Evolutionary conservation across 2,329 filamentous ascomycete species (phyloP), one percentile per base, ranked within the genome.

Genomic region (Colletotrichum sp.): DNA sequence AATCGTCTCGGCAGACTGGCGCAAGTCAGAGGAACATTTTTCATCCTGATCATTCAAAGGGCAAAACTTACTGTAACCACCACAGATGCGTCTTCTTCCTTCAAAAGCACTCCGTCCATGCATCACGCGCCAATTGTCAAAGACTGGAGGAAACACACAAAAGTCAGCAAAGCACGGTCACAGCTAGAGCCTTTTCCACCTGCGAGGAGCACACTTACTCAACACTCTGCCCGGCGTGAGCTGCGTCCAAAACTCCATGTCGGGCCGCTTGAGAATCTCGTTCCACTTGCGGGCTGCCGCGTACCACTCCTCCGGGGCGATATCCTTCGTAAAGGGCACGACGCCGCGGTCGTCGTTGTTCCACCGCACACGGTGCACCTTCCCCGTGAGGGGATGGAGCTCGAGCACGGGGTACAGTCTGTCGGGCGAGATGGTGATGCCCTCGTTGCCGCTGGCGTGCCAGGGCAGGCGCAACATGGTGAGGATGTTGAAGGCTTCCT

Each of bases 101-200:
- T 93, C 94, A 81, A 99, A 99, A 0, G 91, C 91, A 68, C 93
- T 93, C 80, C 97, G 89, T 2, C 96, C 97, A 84, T 99, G 97
- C 79, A 99, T 86, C 39, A 98, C 94, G 75, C 97, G 91, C 96
- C 96, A 98, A 82, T 99, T 99, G 83, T 99, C 95, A 84, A 99
- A 98, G 63, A 99, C 94, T 95, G 49, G 10, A n/a, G 8, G 16
- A 21, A 52, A 52, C 10, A 5, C 16, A 16, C 16, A 16, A 24
- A 36, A 26, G 62, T 81, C n/a, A 84, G 77, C 32, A 72, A 24
- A 57, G 39, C n/a, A 8, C 26, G 49, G 4, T 18, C n/a, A 28
- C 24, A 59, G 18, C 18, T 62, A 12, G 18, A 34, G 24, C 21
- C 12, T 26, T 21, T 32, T 12, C 16, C 30, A 13, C 30, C 30